Percentiles rank a stretch among this genome's conserved stretches.
Evolutionary conservation across 352 stramenopile species (phyloP).

Genomic region (Phytophthora capsici): DNA sequence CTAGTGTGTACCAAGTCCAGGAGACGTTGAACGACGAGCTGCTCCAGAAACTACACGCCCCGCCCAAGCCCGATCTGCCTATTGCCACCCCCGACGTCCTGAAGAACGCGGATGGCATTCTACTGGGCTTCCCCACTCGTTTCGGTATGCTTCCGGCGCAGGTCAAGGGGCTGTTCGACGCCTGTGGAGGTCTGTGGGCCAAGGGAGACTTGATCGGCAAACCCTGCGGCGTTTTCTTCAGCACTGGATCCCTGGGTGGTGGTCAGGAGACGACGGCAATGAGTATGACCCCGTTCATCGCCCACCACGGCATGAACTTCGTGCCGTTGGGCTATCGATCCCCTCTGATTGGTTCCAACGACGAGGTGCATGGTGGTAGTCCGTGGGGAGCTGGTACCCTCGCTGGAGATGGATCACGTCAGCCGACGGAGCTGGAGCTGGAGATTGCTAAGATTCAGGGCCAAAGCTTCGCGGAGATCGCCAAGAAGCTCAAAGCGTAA

Average conservation of each 20-base stretch:
- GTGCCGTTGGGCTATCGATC: constrained; percentile 75
- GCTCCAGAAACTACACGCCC: constrained; percentile 70
- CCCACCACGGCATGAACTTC: constrained; percentile 90
- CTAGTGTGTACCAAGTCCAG: constrained; percentile 68
- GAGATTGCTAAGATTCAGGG: constrained; percentile 75
- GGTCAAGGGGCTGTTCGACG: constrained; percentile 87
- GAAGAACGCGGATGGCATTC: constrained; percentile 74
- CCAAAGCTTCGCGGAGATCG: constrained; percentile 77
- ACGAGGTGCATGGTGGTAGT: constrained; percentile 70
- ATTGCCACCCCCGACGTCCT: constrained; percentile 68
- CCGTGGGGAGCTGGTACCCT: constrained; percentile 82
- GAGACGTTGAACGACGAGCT: constrained; percentile 82
- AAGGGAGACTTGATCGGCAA: constrained; percentile 79
- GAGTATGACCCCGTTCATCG: constrained; percentile 77
- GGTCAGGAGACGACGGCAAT: constrained; percentile 89
- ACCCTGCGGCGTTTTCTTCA: constrained; percentile 82
- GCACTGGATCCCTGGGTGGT: constrained; percentile 63
- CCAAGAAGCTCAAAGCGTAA: constrained; percentile 67
- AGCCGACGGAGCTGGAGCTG: constrained; percentile 80
- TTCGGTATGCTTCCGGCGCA: constrained; percentile 83
- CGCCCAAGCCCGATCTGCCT: constrained; percentile 64
- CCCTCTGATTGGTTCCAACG: constrained; percentile 49
- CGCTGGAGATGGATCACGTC: constrained; percentile 74
- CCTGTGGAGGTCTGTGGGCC: constrained; percentile 77
- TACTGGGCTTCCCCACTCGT: constrained; percentile 84